These are phyloP conservation scores for Cercospora brassicicola DNA, from an alignment of 2,329 filamentous ascomycete genomes.

Conservation along the genomic window DNA sequence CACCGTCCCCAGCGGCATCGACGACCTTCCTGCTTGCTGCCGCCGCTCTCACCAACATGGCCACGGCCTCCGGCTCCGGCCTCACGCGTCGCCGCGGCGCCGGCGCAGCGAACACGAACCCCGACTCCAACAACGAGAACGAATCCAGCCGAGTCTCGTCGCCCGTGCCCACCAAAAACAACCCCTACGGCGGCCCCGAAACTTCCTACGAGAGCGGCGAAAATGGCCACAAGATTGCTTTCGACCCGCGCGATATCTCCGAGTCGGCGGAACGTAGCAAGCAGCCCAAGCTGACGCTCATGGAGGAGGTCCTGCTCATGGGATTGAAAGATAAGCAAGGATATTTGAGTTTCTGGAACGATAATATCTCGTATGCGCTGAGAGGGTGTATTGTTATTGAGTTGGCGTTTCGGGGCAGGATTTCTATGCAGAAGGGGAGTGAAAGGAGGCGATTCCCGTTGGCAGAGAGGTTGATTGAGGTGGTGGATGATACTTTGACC, in stretches of 20 bases:
- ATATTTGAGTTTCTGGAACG: constrained; percentile 99
- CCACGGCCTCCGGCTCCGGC: constrained; percentile 71
- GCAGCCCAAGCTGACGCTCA: constrained; percentile 95
- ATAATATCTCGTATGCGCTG: constrained; percentile 98
- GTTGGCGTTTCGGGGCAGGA: constrained; percentile 88
- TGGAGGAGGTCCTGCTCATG: constrained; percentile 96
- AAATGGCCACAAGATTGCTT: constrained; percentile 98
- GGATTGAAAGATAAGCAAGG: constrained; percentile 99
- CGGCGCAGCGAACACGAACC: constrained; percentile 56
- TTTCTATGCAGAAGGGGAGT: constrained; percentile 98
- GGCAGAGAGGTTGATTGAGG: constrained; percentile 91
- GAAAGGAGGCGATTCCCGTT: constrained; percentile 87
- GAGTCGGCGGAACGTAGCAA: constrained; percentile 95
- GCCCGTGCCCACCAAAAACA: constrained; percentile 63
- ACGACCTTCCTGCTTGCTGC: constrained; percentile 6
- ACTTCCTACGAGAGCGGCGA: constrained; percentile 84
- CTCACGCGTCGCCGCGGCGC: constrained; percentile 69
- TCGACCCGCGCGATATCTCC: constrained; percentile 93
- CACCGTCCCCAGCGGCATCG: background rate
- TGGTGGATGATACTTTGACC: constrained; percentile 92
- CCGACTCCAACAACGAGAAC: constrained; percentile 62
- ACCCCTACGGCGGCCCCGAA: constrained; percentile 58
- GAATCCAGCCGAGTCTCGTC: constrained; percentile 66
- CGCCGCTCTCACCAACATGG: constrained; percentile 48
- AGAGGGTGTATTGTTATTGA: constrained; percentile 98